Evolutionary conservation across 2,329 filamentous ascomycete species (phyloP).

Genomic region (Cordyceps javanica): DNA sequence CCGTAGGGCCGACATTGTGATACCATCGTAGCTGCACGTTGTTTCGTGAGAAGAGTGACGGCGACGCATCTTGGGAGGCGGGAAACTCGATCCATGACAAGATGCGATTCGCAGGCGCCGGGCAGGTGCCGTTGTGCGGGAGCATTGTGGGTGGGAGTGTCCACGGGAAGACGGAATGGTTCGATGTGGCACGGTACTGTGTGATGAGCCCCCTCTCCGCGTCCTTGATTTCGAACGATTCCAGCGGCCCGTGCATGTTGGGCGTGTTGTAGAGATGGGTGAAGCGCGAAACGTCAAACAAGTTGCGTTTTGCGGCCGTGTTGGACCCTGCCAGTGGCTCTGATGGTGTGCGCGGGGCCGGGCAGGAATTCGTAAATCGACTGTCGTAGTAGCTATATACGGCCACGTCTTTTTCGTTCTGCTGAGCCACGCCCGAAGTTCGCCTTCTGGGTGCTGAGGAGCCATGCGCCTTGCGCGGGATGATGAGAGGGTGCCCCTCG

Average conservation of each 20-base stretch:
- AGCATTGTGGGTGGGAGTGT: conserved; percentile 73
- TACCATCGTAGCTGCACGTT: conserved; percentile 20
- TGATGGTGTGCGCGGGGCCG: conserved; percentile 45
- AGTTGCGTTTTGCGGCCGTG: conserved; percentile 69
- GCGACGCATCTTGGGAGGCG: conserved; percentile 30
- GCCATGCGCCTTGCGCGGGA: conserved; percentile 46
- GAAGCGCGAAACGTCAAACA: conserved; percentile 85
- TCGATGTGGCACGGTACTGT: conserved; percentile 51
- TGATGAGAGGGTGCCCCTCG: conserved; percentile 86
- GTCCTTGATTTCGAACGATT: conserved; percentile 38
- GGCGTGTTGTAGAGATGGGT: conserved; percentile 75
- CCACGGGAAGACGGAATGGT: conserved; percentile 89
- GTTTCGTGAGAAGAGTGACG: conserved; percentile 21
- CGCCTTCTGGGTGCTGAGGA: neutral
- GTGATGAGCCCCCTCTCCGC: conserved; percentile 37
- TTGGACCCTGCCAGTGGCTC: conserved; percentile 69
- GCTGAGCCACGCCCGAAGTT: conserved; percentile 15
- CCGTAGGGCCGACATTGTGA: conserved; percentile 35
- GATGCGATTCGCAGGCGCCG: conserved; percentile 61
- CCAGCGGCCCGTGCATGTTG: conserved; percentile 46
- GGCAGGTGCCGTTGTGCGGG: conserved; percentile 70
- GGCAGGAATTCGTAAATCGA: conserved; percentile 57
- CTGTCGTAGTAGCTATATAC: conserved; percentile 35
- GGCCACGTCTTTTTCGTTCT: conserved; percentile 14
- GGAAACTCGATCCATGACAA: conserved; percentile 65